Percentiles rank a stretch among this genome's conserved stretches.
Evolutionary conservation across 176 grass and related monocot species (phyloP).

Genomic region (Hordeum vulgare): MorexV3_pseudomolecules_assembly NC_058524.1:107404688-107405187

Average conservation of each 20-base stretch:
- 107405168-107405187: neutral
- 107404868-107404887: neutral
- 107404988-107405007: constrained; percentile 89
- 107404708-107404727: constrained; percentile 93
- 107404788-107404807: neutral
- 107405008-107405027: constrained; percentile 91
- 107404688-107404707: constrained; percentile 96
- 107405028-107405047: constrained; percentile 82
- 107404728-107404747: constrained; percentile 90
- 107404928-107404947: constrained; percentile 84
- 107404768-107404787: constrained; percentile 79
- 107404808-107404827: neutral
- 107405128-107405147: neutral
- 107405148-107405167: neutral
- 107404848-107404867: neutral
- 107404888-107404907: constrained; percentile 36
- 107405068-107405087: neutral
- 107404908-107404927: constrained; percentile 77
- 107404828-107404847: neutral
- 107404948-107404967: constrained; percentile 80
- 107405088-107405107: neutral
- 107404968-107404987: constrained; percentile 94
- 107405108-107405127: neutral
- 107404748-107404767: constrained; percentile 91
- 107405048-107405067: neutral